Evolutionary conservation across 2,329 filamentous ascomycete species (phyloP).

Genomic region (Kalmusia sp.): DNA sequence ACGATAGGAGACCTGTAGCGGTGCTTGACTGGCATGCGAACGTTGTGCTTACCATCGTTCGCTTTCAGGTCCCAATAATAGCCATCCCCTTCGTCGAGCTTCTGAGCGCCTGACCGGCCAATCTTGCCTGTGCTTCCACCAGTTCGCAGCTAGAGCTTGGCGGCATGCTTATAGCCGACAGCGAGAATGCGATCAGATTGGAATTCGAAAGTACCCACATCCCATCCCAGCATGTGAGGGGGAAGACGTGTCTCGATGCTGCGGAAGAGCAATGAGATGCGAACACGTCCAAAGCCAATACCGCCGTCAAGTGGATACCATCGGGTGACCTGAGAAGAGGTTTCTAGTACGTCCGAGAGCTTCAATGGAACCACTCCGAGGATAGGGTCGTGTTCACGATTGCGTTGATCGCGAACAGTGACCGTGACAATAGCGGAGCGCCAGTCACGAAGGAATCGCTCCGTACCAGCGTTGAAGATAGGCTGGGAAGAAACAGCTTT

Average conservation of each 20-base stretch:
- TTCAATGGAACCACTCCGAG: slow-evolving; percentile 90
- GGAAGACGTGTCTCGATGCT: slow-evolving; percentile 86
- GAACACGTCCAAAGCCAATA: slow-evolving; percentile 85
- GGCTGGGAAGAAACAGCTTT: slow-evolving; percentile 95
- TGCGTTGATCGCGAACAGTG: slow-evolving; percentile 85
- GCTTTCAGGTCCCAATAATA: slow-evolving; percentile 65
- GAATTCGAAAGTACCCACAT: slow-evolving; percentile 94
- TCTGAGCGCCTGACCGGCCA: slow-evolving; percentile 67
- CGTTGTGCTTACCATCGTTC: slow-evolving; percentile 57
- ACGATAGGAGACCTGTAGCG: slow-evolving; percentile 90
- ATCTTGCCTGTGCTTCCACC: slow-evolving; percentile 82
- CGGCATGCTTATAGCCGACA: slow-evolving; percentile 64
- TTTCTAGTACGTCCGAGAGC: slow-evolving; percentile 85
- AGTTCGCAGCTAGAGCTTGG: slow-evolving; percentile 79
- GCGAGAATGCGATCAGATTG: slow-evolving; percentile 73
- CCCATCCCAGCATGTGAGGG: slow-evolving; percentile 88
- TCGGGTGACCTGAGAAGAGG: slow-evolving; percentile 81
- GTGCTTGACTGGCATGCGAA: slow-evolving; percentile 86
- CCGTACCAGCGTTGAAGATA: slow-evolving; percentile 96
- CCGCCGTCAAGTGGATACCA: slow-evolving; percentile 98
- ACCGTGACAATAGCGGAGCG: slow-evolving; percentile 84
- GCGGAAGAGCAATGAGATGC: slow-evolving; percentile 88
- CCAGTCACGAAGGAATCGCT: slow-evolving; percentile 94
- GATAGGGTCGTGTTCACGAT: slow-evolving; percentile 93
- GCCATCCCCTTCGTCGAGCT: slow-evolving; percentile 65